Evolutionary conservation across 2,329 filamentous ascomycete species (phyloP), one percentile per base, ranked within the genome.

Genomic region (Dactylellina sp.): DNA sequence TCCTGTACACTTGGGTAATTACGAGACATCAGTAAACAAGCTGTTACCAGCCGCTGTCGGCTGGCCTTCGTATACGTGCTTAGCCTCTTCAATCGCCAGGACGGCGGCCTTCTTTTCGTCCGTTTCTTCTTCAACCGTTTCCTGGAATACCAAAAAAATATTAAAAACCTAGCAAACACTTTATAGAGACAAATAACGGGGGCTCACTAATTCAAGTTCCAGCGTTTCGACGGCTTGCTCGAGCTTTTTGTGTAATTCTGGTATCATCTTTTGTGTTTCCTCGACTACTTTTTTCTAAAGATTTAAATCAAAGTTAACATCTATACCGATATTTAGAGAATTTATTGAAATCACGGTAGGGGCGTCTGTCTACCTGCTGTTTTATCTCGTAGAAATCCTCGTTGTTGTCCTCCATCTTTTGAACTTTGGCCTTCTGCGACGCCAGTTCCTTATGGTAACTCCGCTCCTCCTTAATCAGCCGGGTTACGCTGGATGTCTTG

Each of bases 381-480:
- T 89, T 95, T 78, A 98, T 97, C 77, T 89, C 88, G 75, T 91
- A 90, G 7, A 86, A 85, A 60, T 86, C 84, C 14, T 81, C 83
- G 2, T 82, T 81, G 44, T 84, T 81, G 32, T 87, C 81, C 77
- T 90, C 88, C 16, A 96, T 85, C 80, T 88, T 87, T 80, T 86
- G 83, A 76, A 96, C 86, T 65, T 90, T 87, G 75, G 86, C 85
- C 78, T 91, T 85, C 80, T 98, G 93, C 76, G 89, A 85, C 76
- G 86, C 84, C 18, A 93, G 86, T 81, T 99, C 95, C 80, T 90
- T 90, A 84, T 93, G 90, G 83, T 99, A 98, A 78, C 89, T 94
- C 40, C 86, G 84, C 81, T 97, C 92, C 82, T 99, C 95, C 82
- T 96, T 97, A 77, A 97, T 87, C 52, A 98, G 87, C 71, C 95